phyloP scores from a whole-genome alignment of 495 filamentous ascomycete species.

The Penicillium maclennaniae region DNA sequence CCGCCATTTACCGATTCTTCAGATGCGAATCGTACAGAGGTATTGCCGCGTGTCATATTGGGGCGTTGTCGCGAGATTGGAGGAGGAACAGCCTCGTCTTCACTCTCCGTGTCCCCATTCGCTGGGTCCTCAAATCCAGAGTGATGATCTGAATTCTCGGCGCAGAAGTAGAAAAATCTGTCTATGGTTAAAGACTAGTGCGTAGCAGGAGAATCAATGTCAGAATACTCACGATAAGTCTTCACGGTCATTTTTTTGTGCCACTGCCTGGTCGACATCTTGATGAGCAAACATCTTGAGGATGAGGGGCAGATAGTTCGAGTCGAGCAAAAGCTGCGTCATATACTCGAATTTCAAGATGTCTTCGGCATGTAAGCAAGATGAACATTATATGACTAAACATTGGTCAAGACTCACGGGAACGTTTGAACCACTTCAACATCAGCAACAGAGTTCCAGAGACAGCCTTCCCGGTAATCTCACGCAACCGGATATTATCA shows the following conservation, averaged over 20 bases:
- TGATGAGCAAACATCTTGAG: slow-evolving; percentile 91
- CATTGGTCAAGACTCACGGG: slow-evolving; percentile 58
- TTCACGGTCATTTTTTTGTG: slow-evolving; percentile 75
- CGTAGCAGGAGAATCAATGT: neutral
- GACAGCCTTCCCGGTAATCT: slow-evolving; percentile 87
- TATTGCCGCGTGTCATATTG: slow-evolving; percentile 22
- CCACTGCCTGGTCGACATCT: slow-evolving; percentile 84
- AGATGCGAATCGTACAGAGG: slow-evolving; percentile 23
- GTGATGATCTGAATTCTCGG: slow-evolving; percentile 24
- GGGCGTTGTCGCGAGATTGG: slow-evolving; percentile 63
- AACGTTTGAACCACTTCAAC: slow-evolving; percentile 95
- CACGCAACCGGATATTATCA: slow-evolving; percentile 72
- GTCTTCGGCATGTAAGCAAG: slow-evolving; percentile 51
- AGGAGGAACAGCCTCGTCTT: slow-evolving; percentile 79
- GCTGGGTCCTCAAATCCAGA: slow-evolving; percentile 23
- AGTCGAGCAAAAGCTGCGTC: slow-evolving; percentile 86
- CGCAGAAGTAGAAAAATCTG: slow-evolving; percentile 82
- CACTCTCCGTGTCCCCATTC: slow-evolving; percentile 34
- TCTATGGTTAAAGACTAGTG: slow-evolving; percentile 10
- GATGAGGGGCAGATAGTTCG: slow-evolving; percentile 87
- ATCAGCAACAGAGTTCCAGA: slow-evolving; percentile 80
- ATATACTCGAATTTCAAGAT: slow-evolving; percentile 95
- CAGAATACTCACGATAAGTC: slow-evolving; percentile 67
- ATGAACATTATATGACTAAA: neutral
- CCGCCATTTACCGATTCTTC: slow-evolving; percentile 35